These are phyloP conservation scores for Pisolithus thermaeus DNA, from an alignment of 1,284 basidiomycete species.

Conservation along the genomic window DNA sequence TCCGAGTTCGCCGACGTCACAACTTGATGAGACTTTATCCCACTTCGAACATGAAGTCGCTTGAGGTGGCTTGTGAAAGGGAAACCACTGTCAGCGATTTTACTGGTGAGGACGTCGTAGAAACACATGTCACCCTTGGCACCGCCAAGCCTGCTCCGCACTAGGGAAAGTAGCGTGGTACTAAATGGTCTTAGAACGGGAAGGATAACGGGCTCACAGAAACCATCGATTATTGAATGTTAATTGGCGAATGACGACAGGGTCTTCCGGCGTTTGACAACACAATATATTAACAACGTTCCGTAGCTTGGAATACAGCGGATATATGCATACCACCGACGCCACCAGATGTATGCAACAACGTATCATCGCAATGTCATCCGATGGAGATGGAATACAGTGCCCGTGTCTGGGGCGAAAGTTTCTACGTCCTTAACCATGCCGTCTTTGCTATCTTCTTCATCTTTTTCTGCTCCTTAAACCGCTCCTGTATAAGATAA, in stretches of 20 bases:
- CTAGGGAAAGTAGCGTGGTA: too few relatives aligned
- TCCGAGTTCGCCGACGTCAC: too few relatives aligned
- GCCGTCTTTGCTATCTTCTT: slow-evolving; percentile 86
- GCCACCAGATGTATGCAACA: background rate
- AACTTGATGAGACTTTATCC: too few relatives aligned
- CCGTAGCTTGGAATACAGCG: background rate
- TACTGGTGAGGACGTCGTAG: too few relatives aligned
- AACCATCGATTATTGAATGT: too few relatives aligned
- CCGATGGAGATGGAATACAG: background rate
- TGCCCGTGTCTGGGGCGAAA: background rate
- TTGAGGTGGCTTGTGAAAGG: too few relatives aligned
- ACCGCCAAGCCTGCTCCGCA: too few relatives aligned
- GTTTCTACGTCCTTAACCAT: slow-evolving; percentile 72
- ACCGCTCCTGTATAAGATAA: slow-evolving; percentile 62
- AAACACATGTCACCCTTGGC: background rate
- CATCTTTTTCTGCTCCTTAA: slow-evolving; percentile 76
- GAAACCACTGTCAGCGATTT: too few relatives aligned
- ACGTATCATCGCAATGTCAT: background rate
- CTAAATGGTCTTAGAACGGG: too few relatives aligned
- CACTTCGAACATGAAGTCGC: too few relatives aligned
- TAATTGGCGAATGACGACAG: too few relatives aligned
- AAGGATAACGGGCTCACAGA: too few relatives aligned
- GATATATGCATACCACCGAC: background rate
- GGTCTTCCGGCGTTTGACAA: background rate
- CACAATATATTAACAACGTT: background rate